phyloP scores from a whole-genome alignment of 2,329 filamentous ascomycete species.

The Aspergillus pseudotamarii region DNA sequence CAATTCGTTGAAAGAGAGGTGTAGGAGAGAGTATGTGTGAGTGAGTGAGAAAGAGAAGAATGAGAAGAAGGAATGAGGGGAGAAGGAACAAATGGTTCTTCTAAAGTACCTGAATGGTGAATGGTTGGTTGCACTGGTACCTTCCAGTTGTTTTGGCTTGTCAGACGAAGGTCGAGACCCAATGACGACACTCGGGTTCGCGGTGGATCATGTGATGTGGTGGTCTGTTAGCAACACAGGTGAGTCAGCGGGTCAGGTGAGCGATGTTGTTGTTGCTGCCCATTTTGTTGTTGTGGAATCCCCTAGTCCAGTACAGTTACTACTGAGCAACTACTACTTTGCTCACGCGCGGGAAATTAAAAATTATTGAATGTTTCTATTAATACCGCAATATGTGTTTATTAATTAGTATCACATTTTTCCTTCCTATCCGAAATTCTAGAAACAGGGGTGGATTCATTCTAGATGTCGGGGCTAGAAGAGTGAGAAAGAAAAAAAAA shows the following conservation, averaged over 20 bases:
- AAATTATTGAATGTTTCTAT: constrained; percentile 1
- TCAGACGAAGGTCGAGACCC: not conserved
- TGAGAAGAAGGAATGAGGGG: constrained; percentile 1
- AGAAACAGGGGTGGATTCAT: not conserved
- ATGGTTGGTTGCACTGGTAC: not conserved
- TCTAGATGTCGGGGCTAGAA: not conserved
- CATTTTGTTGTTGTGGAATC: not conserved
- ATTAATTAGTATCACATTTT: not conserved
- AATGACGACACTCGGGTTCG: constrained; percentile 16
- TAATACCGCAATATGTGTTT: not conserved
- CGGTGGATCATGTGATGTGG: constrained; percentile 13
- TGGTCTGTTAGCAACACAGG: not conserved
- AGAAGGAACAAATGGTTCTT: not conserved
- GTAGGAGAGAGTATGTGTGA: not conserved
- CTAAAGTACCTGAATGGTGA: not conserved
- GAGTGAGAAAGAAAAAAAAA: not conserved
- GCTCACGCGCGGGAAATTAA: not conserved
- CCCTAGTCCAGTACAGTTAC: too few species aligned
- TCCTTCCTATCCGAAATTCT: not conserved
- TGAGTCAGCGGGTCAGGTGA: constrained; percentile 18
- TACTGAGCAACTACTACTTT: not conserved
- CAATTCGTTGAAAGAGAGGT: not conserved
- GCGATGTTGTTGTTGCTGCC: not conserved
- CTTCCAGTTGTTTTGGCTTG: not conserved
- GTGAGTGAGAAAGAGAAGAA: constrained; percentile 3